Evolutionary conservation across 345 rosid genomes (phyloP).

Genomic region (Clausena lansium): DNA sequence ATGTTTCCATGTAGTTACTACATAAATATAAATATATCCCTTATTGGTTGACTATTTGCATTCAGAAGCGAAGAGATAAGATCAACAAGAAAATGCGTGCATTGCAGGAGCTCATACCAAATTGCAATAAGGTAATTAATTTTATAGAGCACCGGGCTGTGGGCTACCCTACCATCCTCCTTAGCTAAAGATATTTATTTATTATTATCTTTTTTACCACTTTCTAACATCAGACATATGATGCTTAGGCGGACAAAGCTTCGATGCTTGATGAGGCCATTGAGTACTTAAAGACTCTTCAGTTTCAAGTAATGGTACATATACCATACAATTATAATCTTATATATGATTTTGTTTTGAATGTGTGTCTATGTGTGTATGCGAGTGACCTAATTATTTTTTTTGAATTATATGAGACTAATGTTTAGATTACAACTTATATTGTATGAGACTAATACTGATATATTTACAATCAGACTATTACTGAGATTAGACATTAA

Average conservation of each 20-base stretch:
- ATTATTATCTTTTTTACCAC: neutral
- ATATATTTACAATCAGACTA: no score
- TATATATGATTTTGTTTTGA: neutral
- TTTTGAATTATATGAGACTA: no score
- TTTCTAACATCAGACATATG: neutral
- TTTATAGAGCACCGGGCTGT: no score
- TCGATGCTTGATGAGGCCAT: constrained; percentile 71
- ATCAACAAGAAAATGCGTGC: constrained; percentile 67
- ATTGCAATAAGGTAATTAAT: constrained; percentile 53
- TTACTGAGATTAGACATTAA: no score
- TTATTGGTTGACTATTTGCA: neutral
- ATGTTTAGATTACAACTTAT: no score
- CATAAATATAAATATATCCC: neutral
- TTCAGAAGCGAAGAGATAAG: constrained; percentile 57
- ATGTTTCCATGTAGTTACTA: neutral
- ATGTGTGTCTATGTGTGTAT: neutral
- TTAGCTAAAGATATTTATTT: neutral
- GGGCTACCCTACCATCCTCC: no score
- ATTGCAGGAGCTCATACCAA: constrained; percentile 66
- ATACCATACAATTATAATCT: neutral
- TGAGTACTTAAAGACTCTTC: constrained; percentile 62
- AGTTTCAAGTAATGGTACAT: constrained; percentile 74
- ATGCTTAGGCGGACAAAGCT: constrained; percentile 54
- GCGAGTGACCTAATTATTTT: no score
- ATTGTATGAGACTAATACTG: no score